Evolutionary conservation across 306 rosid species (phyloP).

Genomic region (Malus fusca): DNA sequence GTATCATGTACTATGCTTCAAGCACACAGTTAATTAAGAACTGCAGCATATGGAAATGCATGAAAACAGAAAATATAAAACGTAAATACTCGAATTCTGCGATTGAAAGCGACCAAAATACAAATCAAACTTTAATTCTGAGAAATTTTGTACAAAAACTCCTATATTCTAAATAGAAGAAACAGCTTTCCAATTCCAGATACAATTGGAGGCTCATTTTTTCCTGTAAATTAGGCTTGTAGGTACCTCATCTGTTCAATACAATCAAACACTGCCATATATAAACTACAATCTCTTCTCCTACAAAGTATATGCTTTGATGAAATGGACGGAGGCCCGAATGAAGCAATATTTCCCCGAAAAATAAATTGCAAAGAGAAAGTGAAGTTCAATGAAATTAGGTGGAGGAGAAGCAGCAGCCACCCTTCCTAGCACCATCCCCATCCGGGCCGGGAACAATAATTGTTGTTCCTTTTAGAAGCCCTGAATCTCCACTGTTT

Average conservation of each 20-base stretch:
- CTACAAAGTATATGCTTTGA: background rate
- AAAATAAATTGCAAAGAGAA: background rate
- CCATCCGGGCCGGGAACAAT: conserved; percentile 46
- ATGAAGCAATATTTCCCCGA: conserved; percentile 7
- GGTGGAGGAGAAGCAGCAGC: conserved; percentile 60
- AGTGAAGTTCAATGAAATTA: background rate
- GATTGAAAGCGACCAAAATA: too few relatives aligned
- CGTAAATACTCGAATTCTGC: too few relatives aligned
- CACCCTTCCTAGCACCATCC: conserved; percentile 20
- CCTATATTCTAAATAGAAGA: conserved; percentile 19
- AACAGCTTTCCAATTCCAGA: background rate
- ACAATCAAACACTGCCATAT: background rate
- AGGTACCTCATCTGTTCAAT: background rate
- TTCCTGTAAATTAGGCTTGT: background rate
- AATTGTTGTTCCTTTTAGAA: conserved; percentile 63
- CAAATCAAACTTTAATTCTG: background rate
- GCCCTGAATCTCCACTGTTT: conserved; percentile 35
- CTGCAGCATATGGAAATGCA: too few relatives aligned
- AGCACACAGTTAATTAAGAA: too few relatives aligned
- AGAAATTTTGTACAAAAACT: conserved; percentile 27
- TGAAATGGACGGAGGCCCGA: background rate
- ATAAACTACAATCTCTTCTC: background rate
- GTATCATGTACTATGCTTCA: too few relatives aligned
- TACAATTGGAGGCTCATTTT: background rate
- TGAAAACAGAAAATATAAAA: too few relatives aligned